Conservation (phyloP, 2,329 filamentous ascomycete genomes). For the Dissoconium aciculare region DNA sequence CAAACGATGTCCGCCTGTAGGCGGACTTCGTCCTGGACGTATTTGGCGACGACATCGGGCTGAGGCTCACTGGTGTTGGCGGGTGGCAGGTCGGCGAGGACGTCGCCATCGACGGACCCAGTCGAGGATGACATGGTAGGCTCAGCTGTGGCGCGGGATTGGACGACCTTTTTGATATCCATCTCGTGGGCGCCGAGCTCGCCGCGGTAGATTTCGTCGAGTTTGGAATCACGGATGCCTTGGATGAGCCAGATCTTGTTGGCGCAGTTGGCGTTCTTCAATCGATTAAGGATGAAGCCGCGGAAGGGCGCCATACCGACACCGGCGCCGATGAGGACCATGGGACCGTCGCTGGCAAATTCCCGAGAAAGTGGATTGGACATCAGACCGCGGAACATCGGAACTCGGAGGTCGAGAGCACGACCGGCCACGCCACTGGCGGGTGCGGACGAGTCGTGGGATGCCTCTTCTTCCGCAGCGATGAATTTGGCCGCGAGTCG, state of each 20-base stretch:
- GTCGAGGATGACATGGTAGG: constrained; percentile 40
- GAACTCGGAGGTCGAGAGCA: constrained; percentile 53
- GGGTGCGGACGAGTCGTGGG: constrained; percentile 19
- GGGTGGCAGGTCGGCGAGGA: constrained; percentile 11
- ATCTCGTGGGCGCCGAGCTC: constrained; percentile 85
- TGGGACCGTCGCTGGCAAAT: constrained; percentile 85
- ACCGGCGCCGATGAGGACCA: constrained; percentile 92
- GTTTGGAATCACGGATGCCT: constrained; percentile 79
- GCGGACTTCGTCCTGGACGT: constrained; percentile 89
- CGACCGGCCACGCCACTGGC: constrained; percentile 21
- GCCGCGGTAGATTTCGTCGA: constrained; percentile 92
- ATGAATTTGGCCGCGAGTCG: constrained; percentile 62
- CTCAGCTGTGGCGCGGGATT: constrained; percentile 25
- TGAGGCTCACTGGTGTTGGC: constrained; percentile 61
- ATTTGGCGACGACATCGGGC: constrained; percentile 53
- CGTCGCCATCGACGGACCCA: constrained; percentile 4
- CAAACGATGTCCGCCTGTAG: constrained; percentile 92
- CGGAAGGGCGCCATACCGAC: constrained; percentile 96
- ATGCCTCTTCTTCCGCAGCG: constrained; percentile 48
- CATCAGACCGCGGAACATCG: constrained; percentile 98
- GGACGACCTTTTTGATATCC: constrained; percentile 37
- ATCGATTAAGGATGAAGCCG: constrained; percentile 84
- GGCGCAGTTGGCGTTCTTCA: constrained; percentile 88
- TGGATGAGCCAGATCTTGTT: constrained; percentile 98
- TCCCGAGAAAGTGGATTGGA: constrained; percentile 84